These are phyloP conservation scores for Meripilus lineatus DNA, from an alignment of 1,284 basidiomycete species.

Conservation along the genomic window DNA sequence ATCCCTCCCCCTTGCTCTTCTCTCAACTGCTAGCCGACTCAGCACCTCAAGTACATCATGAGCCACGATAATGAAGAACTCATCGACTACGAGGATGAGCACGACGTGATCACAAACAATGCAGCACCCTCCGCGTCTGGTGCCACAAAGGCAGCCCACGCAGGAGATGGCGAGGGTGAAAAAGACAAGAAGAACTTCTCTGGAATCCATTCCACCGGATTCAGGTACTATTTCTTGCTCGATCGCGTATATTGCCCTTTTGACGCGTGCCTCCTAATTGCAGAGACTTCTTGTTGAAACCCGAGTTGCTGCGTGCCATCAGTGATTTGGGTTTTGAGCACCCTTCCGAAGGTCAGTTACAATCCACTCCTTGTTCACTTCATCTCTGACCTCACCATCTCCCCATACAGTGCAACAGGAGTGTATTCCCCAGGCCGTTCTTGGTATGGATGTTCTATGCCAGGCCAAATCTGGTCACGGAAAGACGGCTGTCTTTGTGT, in stretches of 20 bases:
- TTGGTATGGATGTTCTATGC: slow-evolving; percentile 99
- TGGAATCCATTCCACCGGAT: slow-evolving; percentile 94
- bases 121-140: slow-evolving; percentile 34
- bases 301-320: slow-evolving; percentile 95
- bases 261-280: slow-evolving; percentile 13
- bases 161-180: slow-evolving; percentile 63
- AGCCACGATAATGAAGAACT: slow-evolving; percentile 82
- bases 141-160: slow-evolving; percentile 41
- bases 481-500: slow-evolving; percentile 99
- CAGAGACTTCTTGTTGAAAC: slow-evolving; percentile 96
- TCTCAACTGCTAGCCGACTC: slow-evolving; percentile 16
- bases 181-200: slow-evolving; percentile 97
- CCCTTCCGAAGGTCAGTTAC: slow-evolving; percentile 86
- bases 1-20: slow-evolving; percentile 17
- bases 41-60: slow-evolving; percentile 39
- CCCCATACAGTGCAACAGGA: slow-evolving; percentile 89
- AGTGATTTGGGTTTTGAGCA: slow-evolving; percentile 99
- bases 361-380: slow-evolving; percentile 1
- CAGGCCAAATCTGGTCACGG: slow-evolving; percentile 99
- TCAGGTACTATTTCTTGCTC: slow-evolving; percentile 54
- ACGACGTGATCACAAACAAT: slow-evolving; percentile 74
- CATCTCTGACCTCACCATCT: slow-evolving; percentile 3
- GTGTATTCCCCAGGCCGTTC: slow-evolving; percentile 98
- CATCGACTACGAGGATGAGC: slow-evolving; percentile 94
- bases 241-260: not conserved